These are phyloP conservation scores for Fomes fomentarius DNA, from an alignment of 1,284 basidiomycete genomes.

Conservation along the genomic window DNA sequence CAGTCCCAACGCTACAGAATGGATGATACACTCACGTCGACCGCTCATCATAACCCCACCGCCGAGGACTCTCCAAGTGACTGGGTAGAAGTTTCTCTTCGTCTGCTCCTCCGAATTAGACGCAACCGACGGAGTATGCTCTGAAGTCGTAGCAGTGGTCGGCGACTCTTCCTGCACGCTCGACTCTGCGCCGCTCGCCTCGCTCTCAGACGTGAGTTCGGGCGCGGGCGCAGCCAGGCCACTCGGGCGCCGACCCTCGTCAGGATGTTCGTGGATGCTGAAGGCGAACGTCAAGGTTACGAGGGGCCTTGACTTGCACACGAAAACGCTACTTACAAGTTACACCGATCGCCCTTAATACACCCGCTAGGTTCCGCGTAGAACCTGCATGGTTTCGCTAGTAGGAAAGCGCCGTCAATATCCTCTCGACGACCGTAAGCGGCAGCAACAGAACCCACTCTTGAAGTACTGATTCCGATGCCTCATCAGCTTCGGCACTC, in stretches of 20 bases:
- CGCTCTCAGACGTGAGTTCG: constrained; percentile 7
- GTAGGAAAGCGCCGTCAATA: not conserved
- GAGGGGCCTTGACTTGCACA: not conserved
- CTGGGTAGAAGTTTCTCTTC: constrained; percentile 49
- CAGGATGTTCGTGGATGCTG: constrained; percentile 17
- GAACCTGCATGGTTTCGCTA: constrained; percentile 72
- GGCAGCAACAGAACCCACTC: constrained; percentile 17
- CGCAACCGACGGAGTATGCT: constrained; percentile 1
- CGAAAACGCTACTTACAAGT: constrained; percentile 58
- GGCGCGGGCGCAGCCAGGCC: constrained; percentile 4
- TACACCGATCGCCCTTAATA: constrained; percentile 64
- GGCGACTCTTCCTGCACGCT: constrained; percentile 18
- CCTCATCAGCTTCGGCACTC: not conserved
- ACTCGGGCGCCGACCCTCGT: constrained; percentile 3
- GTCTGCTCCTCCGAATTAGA: constrained; percentile 19
- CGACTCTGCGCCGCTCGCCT: constrained; percentile 20
- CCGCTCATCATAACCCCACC: constrained; percentile 55
- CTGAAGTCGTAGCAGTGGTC: constrained; percentile 15
- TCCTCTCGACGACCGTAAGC: not conserved
- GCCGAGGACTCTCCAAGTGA: constrained; percentile 52
- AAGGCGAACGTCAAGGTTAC: not conserved
- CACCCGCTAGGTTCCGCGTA: constrained; percentile 52
- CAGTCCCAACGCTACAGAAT: not conserved
- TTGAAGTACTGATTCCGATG: constrained; percentile 28
- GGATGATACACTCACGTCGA: constrained; percentile 33